A percentile compares a stretch with the other conserved stretches of the same genome.
Evolutionary conservation across 495 filamentous ascomycete species (phyloP).

Genomic region (Aspergillus asperescens): DNA sequence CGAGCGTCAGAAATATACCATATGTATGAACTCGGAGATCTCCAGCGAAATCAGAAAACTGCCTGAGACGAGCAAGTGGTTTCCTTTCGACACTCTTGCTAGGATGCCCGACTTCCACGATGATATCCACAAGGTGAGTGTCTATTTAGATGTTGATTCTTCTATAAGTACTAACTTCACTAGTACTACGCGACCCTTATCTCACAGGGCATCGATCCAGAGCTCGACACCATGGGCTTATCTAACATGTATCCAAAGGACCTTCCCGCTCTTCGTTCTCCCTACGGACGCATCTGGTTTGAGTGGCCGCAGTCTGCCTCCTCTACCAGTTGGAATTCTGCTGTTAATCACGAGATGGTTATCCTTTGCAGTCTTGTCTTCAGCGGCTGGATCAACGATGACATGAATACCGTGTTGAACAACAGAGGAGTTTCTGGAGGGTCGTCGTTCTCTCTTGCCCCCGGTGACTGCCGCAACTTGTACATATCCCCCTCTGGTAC

Average conservation of each 20-base stretch:
- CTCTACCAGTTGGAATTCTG: slow-evolving; percentile 19
- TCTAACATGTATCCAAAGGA: slow-evolving; percentile 19
- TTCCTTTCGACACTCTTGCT: slow-evolving; percentile 36
- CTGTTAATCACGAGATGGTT: slow-evolving; percentile 21
- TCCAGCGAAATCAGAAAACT: slow-evolving; percentile 16
- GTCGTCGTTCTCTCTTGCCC: background rate
- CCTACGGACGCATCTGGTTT: slow-evolving; percentile 28
- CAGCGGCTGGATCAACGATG: slow-evolving; percentile 16
- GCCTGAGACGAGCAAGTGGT: slow-evolving; percentile 24
- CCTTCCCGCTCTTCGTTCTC: slow-evolving; percentile 16
- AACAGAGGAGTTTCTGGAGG: background rate
- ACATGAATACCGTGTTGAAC: slow-evolving; percentile 1
- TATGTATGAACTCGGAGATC: slow-evolving; percentile 23
- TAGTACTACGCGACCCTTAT: slow-evolving; percentile 31
- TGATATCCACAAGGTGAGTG: slow-evolving; percentile 25
- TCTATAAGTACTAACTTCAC: background rate
- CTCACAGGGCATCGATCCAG: slow-evolving; percentile 18
- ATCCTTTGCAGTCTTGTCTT: slow-evolving; percentile 20
- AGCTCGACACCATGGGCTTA: slow-evolving; percentile 8
- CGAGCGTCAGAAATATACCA: slow-evolving; percentile 45
- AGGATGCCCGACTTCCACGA: slow-evolving; percentile 27
- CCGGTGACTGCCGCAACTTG: background rate
- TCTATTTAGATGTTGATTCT: background rate
- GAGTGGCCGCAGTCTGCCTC: slow-evolving; percentile 24
- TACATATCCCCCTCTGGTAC: background rate